Base-by-base conservation (phyloP, 2,329 filamentous ascomycete genomes). In the Hymenotorrendiella dingleyae region DNA sequence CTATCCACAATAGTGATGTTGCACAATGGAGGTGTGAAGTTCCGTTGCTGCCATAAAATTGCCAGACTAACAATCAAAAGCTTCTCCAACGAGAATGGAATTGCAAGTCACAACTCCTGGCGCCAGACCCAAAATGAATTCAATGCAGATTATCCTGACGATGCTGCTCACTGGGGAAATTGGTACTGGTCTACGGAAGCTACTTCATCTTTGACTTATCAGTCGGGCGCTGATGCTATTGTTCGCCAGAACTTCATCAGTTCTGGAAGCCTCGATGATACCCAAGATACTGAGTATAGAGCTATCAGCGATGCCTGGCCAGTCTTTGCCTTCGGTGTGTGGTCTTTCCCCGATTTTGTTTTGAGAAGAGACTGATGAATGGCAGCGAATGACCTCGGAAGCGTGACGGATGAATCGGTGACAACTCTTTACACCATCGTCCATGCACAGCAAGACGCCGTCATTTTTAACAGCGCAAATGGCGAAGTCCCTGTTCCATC, bases 111-210 rank as follows among this genome's bases (percentile, higher is more conserved):
- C 36, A 42, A 46, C 26, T 47, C 41, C 11, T 57, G 46, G 45
- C 49, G 49, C 28, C 47, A 54, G 41, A 49, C 17, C 16, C 55
- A 57, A 28, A 56, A 49, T 37, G 56, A 59, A 30, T 59, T 59
- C 27, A 59, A 59, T 20, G 52, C 46, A 5, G 56, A 59, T 36
- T 57, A 54, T 36, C 42, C 55, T 14, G 56, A 59, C 35, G 56
- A 59, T 44, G 67, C 67, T 35, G 82, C 93, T 54, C 80, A 88
- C 65, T 94, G 88, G 88, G 88, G 88, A 2, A 80, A 76, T 37
- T 76, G 90, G 67, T 80, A 86, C 62, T 88, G 89, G 62, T 82
- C 83, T 10, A 88, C 78, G 3, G 75, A 78, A n/a, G 67, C 72
- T 40, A 59, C 71, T 20, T 57, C 63, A 14, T 72, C 71, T 11